Conservation (phyloP, 371 early-diverging fungal species). For the Mucor mucedo region DNA sequence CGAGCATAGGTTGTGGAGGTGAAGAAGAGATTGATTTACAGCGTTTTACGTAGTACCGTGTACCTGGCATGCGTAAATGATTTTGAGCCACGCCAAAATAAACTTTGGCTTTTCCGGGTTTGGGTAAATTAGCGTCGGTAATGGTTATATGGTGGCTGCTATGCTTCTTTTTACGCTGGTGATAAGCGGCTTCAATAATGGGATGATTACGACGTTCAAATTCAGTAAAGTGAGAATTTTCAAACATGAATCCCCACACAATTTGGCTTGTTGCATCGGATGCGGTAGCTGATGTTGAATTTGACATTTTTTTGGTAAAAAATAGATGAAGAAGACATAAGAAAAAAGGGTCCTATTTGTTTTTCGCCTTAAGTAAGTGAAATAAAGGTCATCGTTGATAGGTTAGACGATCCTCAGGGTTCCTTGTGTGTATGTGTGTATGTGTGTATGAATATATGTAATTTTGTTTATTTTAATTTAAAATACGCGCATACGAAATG, state of each 20-base stretch:
- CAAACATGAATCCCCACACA: slow-evolving; percentile 56
- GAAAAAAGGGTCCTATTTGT: slow-evolving; percentile 1
- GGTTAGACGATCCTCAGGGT: slow-evolving; percentile 30
- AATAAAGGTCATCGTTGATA: slow-evolving; percentile 10
- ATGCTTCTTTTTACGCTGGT: slow-evolving; percentile 29
- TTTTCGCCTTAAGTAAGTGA: neutral
- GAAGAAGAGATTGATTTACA: neutral
- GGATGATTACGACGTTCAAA: slow-evolving; percentile 47
- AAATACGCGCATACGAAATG: neutral
- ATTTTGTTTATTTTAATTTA: neutral
- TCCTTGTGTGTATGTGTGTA: neutral
- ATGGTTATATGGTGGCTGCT: slow-evolving; percentile 42
- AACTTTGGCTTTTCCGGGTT: slow-evolving; percentile 27
- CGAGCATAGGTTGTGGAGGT: neutral
- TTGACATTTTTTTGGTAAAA: neutral
- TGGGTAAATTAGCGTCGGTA: slow-evolving; percentile 37
- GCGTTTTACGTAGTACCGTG: slow-evolving; percentile 51
- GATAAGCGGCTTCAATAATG: slow-evolving; percentile 42
- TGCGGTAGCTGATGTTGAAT: neutral
- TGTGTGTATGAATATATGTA: neutral
- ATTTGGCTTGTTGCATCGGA: slow-evolving; percentile 7
- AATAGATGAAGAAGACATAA: neutral
- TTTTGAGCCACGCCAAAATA: slow-evolving; percentile 51
- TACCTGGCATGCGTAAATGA: slow-evolving; percentile 57
- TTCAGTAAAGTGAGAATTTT: slow-evolving; percentile 46